Conservation (phyloP, 495 filamentous ascomycete species). For the Tuber indicum region DNA sequence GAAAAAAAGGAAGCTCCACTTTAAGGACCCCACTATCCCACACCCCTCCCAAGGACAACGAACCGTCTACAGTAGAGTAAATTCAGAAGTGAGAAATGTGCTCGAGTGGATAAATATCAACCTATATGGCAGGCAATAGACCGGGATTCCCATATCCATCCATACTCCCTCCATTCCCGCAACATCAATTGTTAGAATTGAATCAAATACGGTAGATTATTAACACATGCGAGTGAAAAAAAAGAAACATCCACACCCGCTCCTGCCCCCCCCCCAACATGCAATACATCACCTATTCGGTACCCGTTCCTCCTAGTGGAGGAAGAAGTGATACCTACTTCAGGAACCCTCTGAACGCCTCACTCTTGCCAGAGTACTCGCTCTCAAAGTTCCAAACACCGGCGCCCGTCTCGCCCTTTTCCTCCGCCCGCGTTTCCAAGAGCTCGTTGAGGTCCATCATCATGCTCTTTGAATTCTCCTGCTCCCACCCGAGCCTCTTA, state of each 20-base stretch:
- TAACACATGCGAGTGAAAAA: neutral
- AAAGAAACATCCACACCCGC: neutral
- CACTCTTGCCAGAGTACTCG: constrained; percentile 14
- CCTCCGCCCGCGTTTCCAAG: constrained; percentile 40
- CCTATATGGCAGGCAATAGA: neutral
- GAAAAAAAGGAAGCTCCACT: neutral
- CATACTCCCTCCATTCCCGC: neutral
- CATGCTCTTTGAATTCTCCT: constrained; percentile 16
- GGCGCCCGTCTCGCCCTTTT: constrained; percentile 13
- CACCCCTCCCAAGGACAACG: neutral
- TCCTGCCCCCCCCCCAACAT: no score
- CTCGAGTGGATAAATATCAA: neutral
- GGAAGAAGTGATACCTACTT: constrained; percentile 18
- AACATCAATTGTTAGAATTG: neutral
- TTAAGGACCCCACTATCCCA: neutral
- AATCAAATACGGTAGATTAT: neutral
- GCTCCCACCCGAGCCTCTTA: constrained; percentile 41
- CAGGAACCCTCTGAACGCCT: constrained; percentile 25
- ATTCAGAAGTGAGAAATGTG: neutral
- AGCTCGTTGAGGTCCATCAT: constrained; percentile 44
- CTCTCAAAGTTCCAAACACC: constrained; percentile 40
- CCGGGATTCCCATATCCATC: neutral
- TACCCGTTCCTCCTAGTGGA: neutral
- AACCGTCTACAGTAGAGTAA: neutral
- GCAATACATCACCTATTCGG: neutral